Evolutionary conservation across 305 asterid species (phyloP), one percentile per base, ranked within the genome.

Genomic region (Fraxinus greggii): DNA sequence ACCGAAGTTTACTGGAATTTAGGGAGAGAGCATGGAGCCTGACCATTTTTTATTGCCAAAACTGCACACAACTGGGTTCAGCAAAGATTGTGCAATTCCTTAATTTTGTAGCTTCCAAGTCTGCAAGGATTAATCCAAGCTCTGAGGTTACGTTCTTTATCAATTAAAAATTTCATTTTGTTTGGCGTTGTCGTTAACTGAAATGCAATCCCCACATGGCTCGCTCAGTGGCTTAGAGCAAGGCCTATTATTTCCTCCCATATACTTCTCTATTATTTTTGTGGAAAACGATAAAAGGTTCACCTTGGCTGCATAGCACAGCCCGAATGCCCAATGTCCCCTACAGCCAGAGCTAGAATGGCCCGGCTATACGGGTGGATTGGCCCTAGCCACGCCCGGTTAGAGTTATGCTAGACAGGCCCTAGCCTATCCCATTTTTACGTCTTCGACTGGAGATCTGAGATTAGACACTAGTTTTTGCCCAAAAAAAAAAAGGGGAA

Each of bases 31-130:
- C 95, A 31, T 92, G 97, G 95, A 92, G 90, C 78, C 79, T 95
- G 69, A 94, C 92, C 17, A 88, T 95, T 19, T 94, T 91, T 59
- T 94, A 93, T n/a, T 92, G 95, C 92, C 89, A 90, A 8, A 94
- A 95, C 78, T 92, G 95, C 90, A 91, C 98, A 0, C 92, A 94
- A 45, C 86, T 92, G 65, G 95, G 98, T 0, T 94, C 94, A 61
- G 78, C 92, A 1, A 89, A 89, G 79, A 87, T 94, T 82, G 90
- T 94, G 76, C 88, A 93, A 54, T 78, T 90, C 85, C 88, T 95
- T 33, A 91, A 95, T 3, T 88, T 45, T 77, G 79, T 91, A 3
- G 80, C 91, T 78, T 59, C 97, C 75, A 89, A 85, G 2, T 48
- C 89, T 40, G 89, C 87, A 61, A 87, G 78, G 73, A 75, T 40